A percentile compares a stretch with the other conserved stretches of the same genome.
phyloP scores from a whole-genome alignment of 352 stramenopile species.

The Globisporangium mamillatum region DNA sequence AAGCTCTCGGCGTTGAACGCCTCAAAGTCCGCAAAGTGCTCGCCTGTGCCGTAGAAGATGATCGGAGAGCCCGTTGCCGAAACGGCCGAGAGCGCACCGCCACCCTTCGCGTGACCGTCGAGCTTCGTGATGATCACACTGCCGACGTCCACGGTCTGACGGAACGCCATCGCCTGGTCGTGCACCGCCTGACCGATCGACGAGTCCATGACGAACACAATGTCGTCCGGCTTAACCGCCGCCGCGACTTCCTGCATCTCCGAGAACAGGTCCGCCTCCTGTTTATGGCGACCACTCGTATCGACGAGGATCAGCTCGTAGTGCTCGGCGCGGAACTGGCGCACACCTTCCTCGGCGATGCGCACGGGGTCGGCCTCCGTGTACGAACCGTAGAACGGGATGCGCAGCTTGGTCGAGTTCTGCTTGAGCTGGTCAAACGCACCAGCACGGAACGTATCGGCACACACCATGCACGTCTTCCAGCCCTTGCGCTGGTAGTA shows the following conservation, averaged over 20 bases:
- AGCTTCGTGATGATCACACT: slow-evolving; percentile 99
- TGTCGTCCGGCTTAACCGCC: slow-evolving; percentile 94
- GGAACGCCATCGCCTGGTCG: slow-evolving; percentile 96
- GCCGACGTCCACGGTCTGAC: slow-evolving; percentile 94
- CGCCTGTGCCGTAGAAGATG: slow-evolving; percentile 97
- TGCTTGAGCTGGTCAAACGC: slow-evolving; percentile 99
- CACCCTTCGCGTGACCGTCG: slow-evolving; percentile 98
- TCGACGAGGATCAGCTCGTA: slow-evolving; percentile 99
- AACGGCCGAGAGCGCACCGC: slow-evolving; percentile 97
- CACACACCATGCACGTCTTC: slow-evolving; percentile 99
- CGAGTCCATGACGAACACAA: slow-evolving; percentile 99
- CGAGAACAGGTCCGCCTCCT: slow-evolving; percentile 97
- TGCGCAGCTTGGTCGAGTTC: slow-evolving; percentile 97
- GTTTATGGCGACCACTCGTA: slow-evolving; percentile 97
- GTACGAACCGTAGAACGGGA: slow-evolving; percentile 99
- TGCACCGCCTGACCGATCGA: slow-evolving; percentile 98
- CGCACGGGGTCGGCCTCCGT: slow-evolving; percentile 97
- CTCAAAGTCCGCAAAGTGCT: slow-evolving; percentile 99
- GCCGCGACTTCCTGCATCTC: slow-evolving; percentile 99
- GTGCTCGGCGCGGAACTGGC: slow-evolving; percentile 94
- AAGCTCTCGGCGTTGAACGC: slow-evolving; percentile 97
- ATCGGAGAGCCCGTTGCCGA: slow-evolving; percentile 97
- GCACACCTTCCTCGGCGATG: slow-evolving; percentile 97
- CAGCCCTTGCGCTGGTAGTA: slow-evolving; percentile 97
- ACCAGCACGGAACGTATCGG: slow-evolving; percentile 98